Percentiles rank a stretch among this genome's conserved stretches.
These are phyloP conservation scores for Pilasporangium apinafurcum DNA, from an alignment of 352 stramenopile genomes.

Conservation along the genomic window DNA sequence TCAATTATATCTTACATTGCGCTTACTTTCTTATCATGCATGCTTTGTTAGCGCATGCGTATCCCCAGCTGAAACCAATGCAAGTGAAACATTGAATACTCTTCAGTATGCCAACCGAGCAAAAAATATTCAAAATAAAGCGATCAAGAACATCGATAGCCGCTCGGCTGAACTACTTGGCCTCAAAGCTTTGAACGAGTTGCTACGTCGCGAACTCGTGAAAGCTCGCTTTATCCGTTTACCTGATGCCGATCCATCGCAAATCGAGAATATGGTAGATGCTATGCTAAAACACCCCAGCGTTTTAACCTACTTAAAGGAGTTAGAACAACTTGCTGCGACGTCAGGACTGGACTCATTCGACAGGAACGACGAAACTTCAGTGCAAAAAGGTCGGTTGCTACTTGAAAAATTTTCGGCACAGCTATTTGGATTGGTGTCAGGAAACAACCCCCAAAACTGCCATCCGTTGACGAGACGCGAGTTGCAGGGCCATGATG, in stretches of 20 bases:
- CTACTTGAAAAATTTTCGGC: not conserved
- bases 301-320: constrained; percentile 46
- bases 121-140: constrained; percentile 89
- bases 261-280: constrained; percentile 27
- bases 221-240: constrained; percentile 37
- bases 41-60: constrained; percentile 62
- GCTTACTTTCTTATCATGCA: not conserved
- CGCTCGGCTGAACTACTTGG: constrained; percentile 60
- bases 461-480: not conserved
- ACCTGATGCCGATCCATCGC: constrained; percentile 7
- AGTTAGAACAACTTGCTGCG: constrained; percentile 41
- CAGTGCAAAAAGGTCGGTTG: constrained; percentile 1
- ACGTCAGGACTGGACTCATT: constrained; percentile 3
- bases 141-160: constrained; percentile 85
- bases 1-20: not conserved
- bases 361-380: not conserved
- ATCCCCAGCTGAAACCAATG: constrained; percentile 64
- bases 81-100: constrained; percentile 75
- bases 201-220: constrained; percentile 65
- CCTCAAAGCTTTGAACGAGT: constrained; percentile 59
- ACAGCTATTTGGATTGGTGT: constrained; percentile 4
- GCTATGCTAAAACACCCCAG: constrained; percentile 33
- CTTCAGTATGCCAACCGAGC: constrained; percentile 84
- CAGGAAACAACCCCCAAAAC: not conserved
- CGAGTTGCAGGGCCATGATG: not conserved